Conservation (phyloP, 352 stramenopile species). For the Globisporangium echinulatum region DNA sequence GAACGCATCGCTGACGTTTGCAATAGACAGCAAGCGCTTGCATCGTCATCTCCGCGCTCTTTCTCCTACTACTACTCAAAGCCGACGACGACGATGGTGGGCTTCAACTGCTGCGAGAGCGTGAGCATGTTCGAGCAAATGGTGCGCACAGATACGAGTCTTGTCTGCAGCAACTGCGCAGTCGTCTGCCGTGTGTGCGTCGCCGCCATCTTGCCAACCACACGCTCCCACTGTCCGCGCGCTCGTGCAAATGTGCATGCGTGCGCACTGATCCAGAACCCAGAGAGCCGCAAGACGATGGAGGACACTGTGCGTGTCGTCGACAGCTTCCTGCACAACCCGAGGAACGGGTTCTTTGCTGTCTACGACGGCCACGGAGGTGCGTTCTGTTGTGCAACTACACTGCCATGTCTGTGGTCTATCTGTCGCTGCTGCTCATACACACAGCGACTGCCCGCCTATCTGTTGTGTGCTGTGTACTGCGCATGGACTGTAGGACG, state of each 20-base stretch:
- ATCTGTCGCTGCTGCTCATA: not conserved
- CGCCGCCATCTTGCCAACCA: too few species aligned
- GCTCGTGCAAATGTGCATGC: not conserved
- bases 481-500: constrained; percentile 24
- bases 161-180: too few species aligned
- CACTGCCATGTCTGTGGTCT: not conserved
- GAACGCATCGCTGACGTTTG: too few species aligned
- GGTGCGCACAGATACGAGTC: constrained; percentile 20
- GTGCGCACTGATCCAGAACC: constrained; percentile 37
- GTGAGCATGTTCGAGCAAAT: constrained; percentile 79
- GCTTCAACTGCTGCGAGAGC: constrained; percentile 50
- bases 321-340: constrained; percentile 50
- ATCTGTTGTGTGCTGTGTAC: not conserved
- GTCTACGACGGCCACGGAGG: constrained; percentile 79
- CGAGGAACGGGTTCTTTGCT: constrained; percentile 65
- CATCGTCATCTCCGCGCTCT: too few species aligned
- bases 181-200: too few species aligned
- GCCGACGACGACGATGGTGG: not conserved
- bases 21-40: too few species aligned
- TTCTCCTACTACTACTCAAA: too few species aligned
- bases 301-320: constrained; percentile 74
- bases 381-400: constrained; percentile 9
- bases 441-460: not conserved
- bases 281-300: constrained; percentile 70
- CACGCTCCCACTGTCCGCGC: too few species aligned